Conservation (phyloP, 2,329 filamentous ascomycete genomes). For the Fusarium illudens region DNA sequence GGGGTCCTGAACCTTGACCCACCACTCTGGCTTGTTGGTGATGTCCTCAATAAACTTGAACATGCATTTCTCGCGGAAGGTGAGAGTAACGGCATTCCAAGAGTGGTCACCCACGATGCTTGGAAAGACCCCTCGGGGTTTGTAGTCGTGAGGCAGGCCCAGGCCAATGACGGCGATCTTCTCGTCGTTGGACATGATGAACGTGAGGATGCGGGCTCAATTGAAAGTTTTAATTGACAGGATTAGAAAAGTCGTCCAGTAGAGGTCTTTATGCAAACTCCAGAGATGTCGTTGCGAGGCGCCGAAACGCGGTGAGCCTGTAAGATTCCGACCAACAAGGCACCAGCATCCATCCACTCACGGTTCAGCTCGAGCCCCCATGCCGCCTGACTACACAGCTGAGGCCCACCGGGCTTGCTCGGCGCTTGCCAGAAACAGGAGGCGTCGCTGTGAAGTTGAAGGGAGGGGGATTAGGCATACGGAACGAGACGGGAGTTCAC, state of each 20-base stretch:
- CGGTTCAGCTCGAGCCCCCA: not conserved
- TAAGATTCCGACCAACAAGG: slow-evolving; percentile 2
- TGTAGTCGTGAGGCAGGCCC: slow-evolving; percentile 36
- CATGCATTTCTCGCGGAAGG: slow-evolving; percentile 47
- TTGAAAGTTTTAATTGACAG: not conserved
- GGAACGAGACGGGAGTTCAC: not conserved
- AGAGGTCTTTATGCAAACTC: not conserved
- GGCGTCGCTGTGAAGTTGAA: not conserved
- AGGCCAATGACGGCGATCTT: slow-evolving; percentile 38
- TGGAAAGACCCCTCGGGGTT: slow-evolving; percentile 30
- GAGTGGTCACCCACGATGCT: slow-evolving; percentile 17
- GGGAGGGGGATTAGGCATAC: not conserved
- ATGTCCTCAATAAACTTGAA: slow-evolving; percentile 45
- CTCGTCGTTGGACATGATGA: slow-evolving; percentile 7
- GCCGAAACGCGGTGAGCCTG: not conserved
- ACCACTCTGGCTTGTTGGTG: slow-evolving; percentile 49
- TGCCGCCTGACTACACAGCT: not conserved
- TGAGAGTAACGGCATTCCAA: slow-evolving; percentile 42
- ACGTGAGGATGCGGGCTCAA: not conserved
- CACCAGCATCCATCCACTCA: slow-evolving; percentile 17
- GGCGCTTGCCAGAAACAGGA: not conserved
- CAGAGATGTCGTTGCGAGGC: not conserved
- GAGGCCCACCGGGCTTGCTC: not conserved
- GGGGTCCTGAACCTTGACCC: slow-evolving; percentile 43
- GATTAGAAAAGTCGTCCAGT: not conserved